Percentiles rank a stretch among this genome's conserved stretches.
These are phyloP conservation scores for Plasmodium reichenowi DNA, from an alignment of 169 alveolate species.

Conservation along the genomic window DNA sequence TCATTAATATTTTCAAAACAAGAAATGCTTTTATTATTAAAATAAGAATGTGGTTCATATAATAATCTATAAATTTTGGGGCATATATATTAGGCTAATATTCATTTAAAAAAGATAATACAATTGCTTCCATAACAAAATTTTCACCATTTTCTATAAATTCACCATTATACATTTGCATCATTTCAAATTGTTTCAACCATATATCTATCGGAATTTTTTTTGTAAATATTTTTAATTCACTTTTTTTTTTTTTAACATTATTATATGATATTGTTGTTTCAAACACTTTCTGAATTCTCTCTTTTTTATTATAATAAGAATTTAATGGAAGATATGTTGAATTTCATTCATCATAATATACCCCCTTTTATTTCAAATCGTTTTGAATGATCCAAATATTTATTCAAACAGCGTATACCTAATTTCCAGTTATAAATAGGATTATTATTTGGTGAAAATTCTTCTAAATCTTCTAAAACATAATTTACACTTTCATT, in stretches of 20 bases:
- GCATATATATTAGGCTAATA: conserved; percentile 74
- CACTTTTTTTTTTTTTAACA: conserved; percentile 27
- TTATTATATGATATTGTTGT: conserved; percentile 28
- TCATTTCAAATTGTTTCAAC: conserved; percentile 81
- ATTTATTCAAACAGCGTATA: no score
- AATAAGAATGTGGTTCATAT: conserved; percentile 63
- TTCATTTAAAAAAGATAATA: conserved; percentile 79
- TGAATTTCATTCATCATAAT: conserved; percentile 75
- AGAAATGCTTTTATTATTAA: background rate
- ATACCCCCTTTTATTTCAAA: conserved; percentile 62
- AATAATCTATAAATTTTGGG: conserved; percentile 81
- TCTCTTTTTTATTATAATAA: conserved; percentile 78
- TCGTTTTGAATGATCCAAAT: no score
- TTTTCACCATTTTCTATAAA: conserved; percentile 88
- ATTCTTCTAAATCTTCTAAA: no score
- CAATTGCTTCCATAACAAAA: conserved; percentile 87
- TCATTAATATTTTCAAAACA: conserved; percentile 7
- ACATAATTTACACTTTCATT: no score
- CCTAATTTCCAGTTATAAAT: no score
- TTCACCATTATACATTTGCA: conserved; percentile 82
- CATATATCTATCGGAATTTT: conserved; percentile 83
- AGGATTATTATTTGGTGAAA: no score
- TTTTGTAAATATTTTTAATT: conserved; percentile 79
- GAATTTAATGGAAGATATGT: conserved; percentile 76
- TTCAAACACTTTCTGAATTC: conserved; percentile 78